Evolutionary conservation across 441 rosid genomes (phyloP).

Genomic region (Capsella rubella): DNA sequence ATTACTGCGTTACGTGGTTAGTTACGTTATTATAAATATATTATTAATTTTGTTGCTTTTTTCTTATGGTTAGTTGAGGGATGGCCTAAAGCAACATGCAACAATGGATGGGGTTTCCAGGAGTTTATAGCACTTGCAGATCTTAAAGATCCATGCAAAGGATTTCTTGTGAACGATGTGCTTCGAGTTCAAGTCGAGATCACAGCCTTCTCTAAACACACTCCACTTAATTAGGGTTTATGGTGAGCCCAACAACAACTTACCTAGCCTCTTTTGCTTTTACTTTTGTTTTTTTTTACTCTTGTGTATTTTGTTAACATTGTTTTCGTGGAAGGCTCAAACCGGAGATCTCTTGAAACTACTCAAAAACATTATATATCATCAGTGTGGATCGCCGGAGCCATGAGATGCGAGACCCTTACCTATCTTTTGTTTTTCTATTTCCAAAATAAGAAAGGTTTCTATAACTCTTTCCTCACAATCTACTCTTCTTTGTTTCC

Average conservation of each 20-base stretch:
- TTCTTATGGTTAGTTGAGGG: slow-evolving; percentile 24
- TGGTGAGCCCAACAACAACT: neutral
- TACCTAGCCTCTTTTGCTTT: neutral
- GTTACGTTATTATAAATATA: too few species aligned
- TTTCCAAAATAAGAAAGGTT: slow-evolving; percentile 7
- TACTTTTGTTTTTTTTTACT: neutral
- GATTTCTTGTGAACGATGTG: slow-evolving; percentile 16
- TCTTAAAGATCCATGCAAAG: slow-evolving; percentile 29
- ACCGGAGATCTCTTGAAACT: neutral
- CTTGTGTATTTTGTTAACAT: neutral
- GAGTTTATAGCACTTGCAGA: slow-evolving; percentile 34
- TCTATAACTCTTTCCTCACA: neutral
- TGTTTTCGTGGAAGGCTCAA: slow-evolving; percentile 8
- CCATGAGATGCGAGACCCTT: neutral
- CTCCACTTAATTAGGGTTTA: slow-evolving; percentile 19
- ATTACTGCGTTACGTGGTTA: too few species aligned
- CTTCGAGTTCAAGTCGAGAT: slow-evolving; percentile 36
- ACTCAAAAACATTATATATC: neutral
- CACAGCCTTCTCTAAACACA: slow-evolving; percentile 18
- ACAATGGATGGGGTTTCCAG: slow-evolving; percentile 36
- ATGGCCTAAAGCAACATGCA: slow-evolving; percentile 28
- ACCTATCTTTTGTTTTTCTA: neutral
- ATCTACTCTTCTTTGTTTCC: neutral
- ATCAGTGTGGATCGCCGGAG: neutral
- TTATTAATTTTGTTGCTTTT: neutral